phyloP scores from a whole-genome alignment of 1,284 basidiomycete species.

The Agroathelia rolfsii region DNA sequence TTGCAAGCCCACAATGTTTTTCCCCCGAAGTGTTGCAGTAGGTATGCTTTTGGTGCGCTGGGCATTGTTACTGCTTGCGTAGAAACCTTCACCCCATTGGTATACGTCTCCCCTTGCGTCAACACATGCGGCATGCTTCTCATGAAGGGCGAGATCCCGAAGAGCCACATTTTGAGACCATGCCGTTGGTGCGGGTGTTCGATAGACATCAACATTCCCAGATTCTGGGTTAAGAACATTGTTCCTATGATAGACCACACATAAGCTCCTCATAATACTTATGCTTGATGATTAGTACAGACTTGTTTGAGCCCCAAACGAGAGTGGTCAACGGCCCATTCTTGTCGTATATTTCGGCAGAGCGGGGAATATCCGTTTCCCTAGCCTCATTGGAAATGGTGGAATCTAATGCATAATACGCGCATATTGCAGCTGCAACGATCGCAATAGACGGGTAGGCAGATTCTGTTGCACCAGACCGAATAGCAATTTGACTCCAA shows the following conservation, averaged over 20 bases:
- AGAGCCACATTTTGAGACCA: constrained; percentile 62
- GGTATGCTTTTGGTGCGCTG: constrained; percentile 23
- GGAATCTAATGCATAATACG: too few relatives aligned
- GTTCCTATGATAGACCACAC: constrained; percentile 27
- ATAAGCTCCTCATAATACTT: constrained; percentile 5
- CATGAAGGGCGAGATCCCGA: constrained; percentile 67
- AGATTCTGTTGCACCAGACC: too few relatives aligned
- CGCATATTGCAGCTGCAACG: too few relatives aligned
- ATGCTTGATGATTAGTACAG: constrained; percentile 12
- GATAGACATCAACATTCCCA: constrained; percentile 29
- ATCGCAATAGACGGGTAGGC: too few relatives aligned
- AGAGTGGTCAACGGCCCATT: constrained; percentile 28
- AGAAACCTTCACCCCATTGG: constrained; percentile 76
- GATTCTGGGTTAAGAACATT: constrained; percentile 30
- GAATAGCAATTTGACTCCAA: too few relatives aligned
- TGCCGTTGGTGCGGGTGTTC: constrained; percentile 35
- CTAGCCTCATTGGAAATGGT: too few relatives aligned
- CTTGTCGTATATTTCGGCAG: too few relatives aligned
- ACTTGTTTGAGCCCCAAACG: constrained; percentile 55
- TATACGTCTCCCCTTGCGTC: constrained; percentile 83
- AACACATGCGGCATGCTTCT: constrained; percentile 73
- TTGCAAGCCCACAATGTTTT: constrained; percentile 64
- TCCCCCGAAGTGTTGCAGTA: constrained; percentile 53
- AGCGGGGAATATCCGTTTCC: too few relatives aligned
- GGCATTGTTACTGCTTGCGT: constrained; percentile 23